Conservation (phyloP, 1,284 basidiomycete species). For the Tilletia indica region DNA sequence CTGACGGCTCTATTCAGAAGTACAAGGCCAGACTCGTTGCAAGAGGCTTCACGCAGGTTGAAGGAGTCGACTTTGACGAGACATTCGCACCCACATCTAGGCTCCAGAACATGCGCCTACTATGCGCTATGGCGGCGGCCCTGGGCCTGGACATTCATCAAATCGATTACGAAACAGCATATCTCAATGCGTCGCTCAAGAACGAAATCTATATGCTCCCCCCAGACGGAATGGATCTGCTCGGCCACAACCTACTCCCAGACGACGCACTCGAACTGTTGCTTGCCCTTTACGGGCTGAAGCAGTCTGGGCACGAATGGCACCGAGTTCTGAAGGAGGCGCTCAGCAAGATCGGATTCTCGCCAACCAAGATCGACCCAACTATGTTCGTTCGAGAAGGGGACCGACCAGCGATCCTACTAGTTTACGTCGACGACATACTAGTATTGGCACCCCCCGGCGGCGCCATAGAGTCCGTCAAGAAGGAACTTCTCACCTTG, state of each 20-base stretch:
- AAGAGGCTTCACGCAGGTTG: slow-evolving; percentile 20
- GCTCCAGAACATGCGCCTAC: slow-evolving; percentile 4
- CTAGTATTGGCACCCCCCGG: neutral
- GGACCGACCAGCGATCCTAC: neutral
- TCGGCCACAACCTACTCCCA: neutral
- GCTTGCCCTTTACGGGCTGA: neutral
- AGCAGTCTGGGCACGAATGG: slow-evolving; percentile 11
- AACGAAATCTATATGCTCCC: slow-evolving; percentile 4
- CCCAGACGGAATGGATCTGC: neutral
- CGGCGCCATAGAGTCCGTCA: neutral
- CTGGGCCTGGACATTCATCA: slow-evolving; percentile 3
- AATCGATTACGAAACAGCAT: slow-evolving; percentile 9
- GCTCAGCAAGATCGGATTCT: neutral
- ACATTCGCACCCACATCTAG: slow-evolving; percentile 19
- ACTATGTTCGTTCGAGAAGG: neutral
- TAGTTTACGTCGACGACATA: slow-evolving; percentile 12
- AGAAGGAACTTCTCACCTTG: neutral
- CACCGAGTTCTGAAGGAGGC: slow-evolving; percentile 2
- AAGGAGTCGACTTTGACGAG: slow-evolving; percentile 22
- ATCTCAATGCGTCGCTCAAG: neutral
- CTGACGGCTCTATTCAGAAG: slow-evolving; percentile 17
- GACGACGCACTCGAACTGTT: neutral
- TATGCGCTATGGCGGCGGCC: neutral
- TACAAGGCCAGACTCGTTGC: slow-evolving; percentile 23
- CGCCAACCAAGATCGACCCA: neutral